Evolutionary conservation across 768 basidiomycete genomes (phyloP).

Genomic region (Floccularia luteovirens): DNA sequence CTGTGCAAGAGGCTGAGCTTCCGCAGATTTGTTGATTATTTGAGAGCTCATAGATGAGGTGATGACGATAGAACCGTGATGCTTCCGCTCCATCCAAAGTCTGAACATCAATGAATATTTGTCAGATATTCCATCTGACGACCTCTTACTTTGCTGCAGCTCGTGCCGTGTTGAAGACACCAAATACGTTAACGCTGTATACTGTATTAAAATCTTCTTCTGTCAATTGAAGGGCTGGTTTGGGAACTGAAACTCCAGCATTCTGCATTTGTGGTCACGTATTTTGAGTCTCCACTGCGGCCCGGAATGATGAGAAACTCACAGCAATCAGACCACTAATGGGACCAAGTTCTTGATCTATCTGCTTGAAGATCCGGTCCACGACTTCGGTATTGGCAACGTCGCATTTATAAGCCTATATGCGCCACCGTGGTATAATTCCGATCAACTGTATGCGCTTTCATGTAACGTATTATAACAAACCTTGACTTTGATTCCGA

Average conservation of each 20-base stretch:
- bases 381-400: conserved; percentile 41
- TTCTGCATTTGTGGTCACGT: too few relatives aligned
- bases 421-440: neutral
- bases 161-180: conserved; percentile 57
- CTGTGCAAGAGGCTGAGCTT: conserved; percentile 44
- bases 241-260: conserved; percentile 56
- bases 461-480: too few relatives aligned
- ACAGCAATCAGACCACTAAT: conserved; percentile 55
- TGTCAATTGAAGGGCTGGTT: conserved; percentile 50
- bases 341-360: conserved; percentile 38
- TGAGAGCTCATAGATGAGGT: conserved; percentile 62
- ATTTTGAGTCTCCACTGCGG: too few relatives aligned
- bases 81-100: conserved; percentile 30
- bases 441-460: too few relatives aligned
- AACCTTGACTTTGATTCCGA: conserved; percentile 34
- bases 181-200: conserved; percentile 55
- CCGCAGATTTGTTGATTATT: conserved; percentile 46
- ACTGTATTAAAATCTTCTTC: conserved; percentile 47
- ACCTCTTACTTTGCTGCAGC: conserved; percentile 47
- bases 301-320: too few relatives aligned
- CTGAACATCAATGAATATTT: conserved; percentile 16
- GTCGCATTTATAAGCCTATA: conserved; percentile 55
- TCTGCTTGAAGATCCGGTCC: conserved; percentile 33
- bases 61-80: conserved; percentile 50
- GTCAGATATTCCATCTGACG: neutral